Conservation (phyloP, 305 asterid species). For the Solanum hybrid region DNA sequence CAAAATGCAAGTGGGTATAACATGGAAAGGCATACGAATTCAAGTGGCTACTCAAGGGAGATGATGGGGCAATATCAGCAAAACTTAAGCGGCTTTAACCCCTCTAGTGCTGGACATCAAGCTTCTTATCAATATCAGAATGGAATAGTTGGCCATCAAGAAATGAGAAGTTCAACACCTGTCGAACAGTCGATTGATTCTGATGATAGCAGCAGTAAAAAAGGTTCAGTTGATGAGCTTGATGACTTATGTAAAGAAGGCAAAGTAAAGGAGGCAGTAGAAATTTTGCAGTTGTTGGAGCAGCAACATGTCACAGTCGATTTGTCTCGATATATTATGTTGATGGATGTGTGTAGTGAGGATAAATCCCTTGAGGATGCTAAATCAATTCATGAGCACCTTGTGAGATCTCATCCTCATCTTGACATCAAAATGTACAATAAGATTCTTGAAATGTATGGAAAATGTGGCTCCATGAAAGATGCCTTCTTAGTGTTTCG, state of each 20-base stretch:
- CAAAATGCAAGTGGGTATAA: background rate
- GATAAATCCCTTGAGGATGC: constrained; percentile 52
- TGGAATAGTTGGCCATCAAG: constrained; percentile 16
- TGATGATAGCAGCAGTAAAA: constrained; percentile 13
- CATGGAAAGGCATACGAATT: background rate
- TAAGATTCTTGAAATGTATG: constrained; percentile 72
- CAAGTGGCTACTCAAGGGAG: background rate
- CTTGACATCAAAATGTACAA: constrained; percentile 48
- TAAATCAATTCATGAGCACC: constrained; percentile 52
- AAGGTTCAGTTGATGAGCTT: constrained; percentile 38
- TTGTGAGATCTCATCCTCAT: constrained; percentile 32
- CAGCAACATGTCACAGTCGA: constrained; percentile 41
- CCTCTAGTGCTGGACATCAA: constrained; percentile 14
- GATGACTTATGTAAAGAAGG: constrained; percentile 46
- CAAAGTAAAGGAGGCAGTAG: constrained; percentile 52
- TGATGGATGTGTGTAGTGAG: constrained; percentile 63
- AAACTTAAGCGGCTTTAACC: constrained; percentile 8
- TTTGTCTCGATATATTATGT: constrained; percentile 34
- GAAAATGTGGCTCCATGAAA: constrained; percentile 55
- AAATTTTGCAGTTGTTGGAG: constrained; percentile 38
- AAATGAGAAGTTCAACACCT: constrained; percentile 4
- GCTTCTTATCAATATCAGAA: constrained; percentile 17
- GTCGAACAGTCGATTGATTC: constrained; percentile 19
- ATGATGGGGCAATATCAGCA: constrained; percentile 7
- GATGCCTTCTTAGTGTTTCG: constrained; percentile 64